Evolutionary conservation across 345 rosid genomes (phyloP), one percentile per base, ranked within the genome.

Genomic region (Sonneratia caseolaris): DNA sequence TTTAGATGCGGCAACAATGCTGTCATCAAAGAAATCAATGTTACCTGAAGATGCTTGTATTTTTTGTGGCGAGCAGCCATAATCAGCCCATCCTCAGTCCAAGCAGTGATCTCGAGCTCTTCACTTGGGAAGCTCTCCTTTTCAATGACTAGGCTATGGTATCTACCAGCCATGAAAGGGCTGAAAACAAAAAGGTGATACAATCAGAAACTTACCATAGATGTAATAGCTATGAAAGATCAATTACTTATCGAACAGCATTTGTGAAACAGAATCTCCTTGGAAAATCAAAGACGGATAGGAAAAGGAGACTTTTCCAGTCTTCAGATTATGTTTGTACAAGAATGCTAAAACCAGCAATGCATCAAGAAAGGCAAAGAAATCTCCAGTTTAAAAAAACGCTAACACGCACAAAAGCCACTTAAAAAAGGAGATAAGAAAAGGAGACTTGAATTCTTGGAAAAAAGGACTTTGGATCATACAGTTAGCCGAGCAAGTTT

Each of bases 31-130:
- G 49, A 27, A 21, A 68, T 22, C 40, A 66, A 22, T 45, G 66
- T 57, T 72, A 92, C 99, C 95, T 86, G 97, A 55, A 96, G 76
- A 76, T 90, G 84, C 78, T 86, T 91, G 78, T 92, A 78, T 76
- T 80, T 86, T 79, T 80, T 83, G 84, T 92, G 99, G 19, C 98
- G 87, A 73, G 97, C 97, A 7, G 98, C 99, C 99, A 96, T 92
- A 76, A 96, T 79, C 61, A 91, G 77, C 49, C 93, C 99, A 76
- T 92, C 97, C 51, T 92, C 95, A 2, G 98, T 92, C 96, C 96
- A 91, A 7, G 99, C 99, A 1, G 96, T 92, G 72, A 96, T 76
- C 83, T 92, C 97, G 6, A 90, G 91, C 72, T 75, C 89, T 37
- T 88, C 88, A 67, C 71, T 37, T 0, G 98, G 97, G 78, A 92